Conservation (phyloP, 805 yeast genomes). For the Zygosaccharomyces siamensis region DNA sequence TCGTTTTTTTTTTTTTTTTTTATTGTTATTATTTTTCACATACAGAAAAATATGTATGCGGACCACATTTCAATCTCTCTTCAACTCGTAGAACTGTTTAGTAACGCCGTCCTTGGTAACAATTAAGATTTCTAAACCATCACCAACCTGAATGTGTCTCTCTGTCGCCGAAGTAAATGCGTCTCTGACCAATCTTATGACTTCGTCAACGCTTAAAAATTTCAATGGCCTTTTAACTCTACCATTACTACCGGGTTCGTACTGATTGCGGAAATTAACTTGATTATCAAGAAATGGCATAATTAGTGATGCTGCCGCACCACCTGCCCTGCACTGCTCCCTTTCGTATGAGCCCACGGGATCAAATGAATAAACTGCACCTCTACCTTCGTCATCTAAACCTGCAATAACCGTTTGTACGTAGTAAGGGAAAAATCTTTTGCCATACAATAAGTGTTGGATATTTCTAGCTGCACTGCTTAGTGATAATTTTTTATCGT, state of each 20-base stretch:
- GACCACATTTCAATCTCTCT: slow-evolving; percentile 59
- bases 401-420: slow-evolving; percentile 95
- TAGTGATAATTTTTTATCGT: slow-evolving; percentile 58
- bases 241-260: slow-evolving; percentile 73
- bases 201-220: slow-evolving; percentile 76
- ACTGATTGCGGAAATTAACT: slow-evolving; percentile 92
- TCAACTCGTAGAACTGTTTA: slow-evolving; percentile 76
- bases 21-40: no score
- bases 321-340: slow-evolving; percentile 96
- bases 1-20: no score
- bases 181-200: slow-evolving; percentile 80
- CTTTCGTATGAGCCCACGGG: slow-evolving; percentile 98
- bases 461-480: slow-evolving; percentile 82
- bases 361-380: slow-evolving; percentile 93
- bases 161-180: slow-evolving; percentile 96
- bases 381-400: slow-evolving; percentile 78
- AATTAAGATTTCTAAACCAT: slow-evolving; percentile 83
- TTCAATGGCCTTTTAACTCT: slow-evolving; percentile 54
- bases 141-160: slow-evolving; percentile 98
- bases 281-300: slow-evolving; percentile 98
- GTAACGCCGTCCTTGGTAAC: slow-evolving; percentile 91
- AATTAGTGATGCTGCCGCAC: slow-evolving; percentile 91
- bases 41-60: background rate
- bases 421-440: slow-evolving; percentile 94
- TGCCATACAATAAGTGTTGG: slow-evolving; percentile 85